Evolutionary conservation across 352 stramenopile genomes (phyloP).

Genomic region (Achlya hypogyna): DNA sequence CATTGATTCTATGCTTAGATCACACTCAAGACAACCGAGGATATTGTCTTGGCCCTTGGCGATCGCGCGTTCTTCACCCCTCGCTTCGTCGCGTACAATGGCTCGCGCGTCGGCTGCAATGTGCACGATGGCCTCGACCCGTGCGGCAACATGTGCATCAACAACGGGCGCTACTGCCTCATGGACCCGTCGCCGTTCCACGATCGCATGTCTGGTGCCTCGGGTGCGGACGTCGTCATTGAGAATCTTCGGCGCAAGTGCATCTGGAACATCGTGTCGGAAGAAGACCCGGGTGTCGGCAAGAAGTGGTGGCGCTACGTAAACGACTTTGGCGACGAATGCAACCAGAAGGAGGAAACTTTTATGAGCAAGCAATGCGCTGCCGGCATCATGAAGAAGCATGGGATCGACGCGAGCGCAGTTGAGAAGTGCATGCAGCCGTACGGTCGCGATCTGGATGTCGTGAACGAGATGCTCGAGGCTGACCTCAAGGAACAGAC

Average conservation of each 20-base stretch:
- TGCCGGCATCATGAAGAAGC: conserved; percentile 85
- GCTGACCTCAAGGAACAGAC: conserved; percentile 85
- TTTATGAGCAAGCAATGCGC: conserved; percentile 86
- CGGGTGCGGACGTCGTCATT: conserved; percentile 90
- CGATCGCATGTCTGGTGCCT: conserved; percentile 86
- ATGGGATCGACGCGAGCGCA: conserved; percentile 66
- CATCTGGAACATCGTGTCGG: conserved; percentile 88
- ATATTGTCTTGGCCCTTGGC: conserved; percentile 78
- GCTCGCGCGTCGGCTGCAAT: conserved; percentile 87
- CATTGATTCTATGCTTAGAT: conserved; percentile 28
- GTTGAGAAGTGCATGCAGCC: conserved; percentile 93
- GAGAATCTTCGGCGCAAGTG: conserved; percentile 91
- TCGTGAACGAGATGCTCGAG: conserved; percentile 84
- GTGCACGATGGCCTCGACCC: conserved; percentile 56
- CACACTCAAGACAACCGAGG: conserved; percentile 76
- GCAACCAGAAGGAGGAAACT: conserved; percentile 67
- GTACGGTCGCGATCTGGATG: conserved; percentile 82
- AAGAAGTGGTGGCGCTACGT: conserved; percentile 94
- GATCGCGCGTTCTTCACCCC: conserved; percentile 93
- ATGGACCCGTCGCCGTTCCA: conserved; percentile 92
- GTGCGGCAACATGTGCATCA: conserved; percentile 96
- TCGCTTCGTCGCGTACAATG: conserved; percentile 95
- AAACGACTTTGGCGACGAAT: conserved; percentile 83
- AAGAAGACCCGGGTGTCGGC: conserved; percentile 73
- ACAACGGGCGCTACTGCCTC: conserved; percentile 95